These are phyloP conservation scores for Eucalyptus shirleyi DNA, from an alignment of 345 rosid genomes.

Conservation along the genomic window DNA sequence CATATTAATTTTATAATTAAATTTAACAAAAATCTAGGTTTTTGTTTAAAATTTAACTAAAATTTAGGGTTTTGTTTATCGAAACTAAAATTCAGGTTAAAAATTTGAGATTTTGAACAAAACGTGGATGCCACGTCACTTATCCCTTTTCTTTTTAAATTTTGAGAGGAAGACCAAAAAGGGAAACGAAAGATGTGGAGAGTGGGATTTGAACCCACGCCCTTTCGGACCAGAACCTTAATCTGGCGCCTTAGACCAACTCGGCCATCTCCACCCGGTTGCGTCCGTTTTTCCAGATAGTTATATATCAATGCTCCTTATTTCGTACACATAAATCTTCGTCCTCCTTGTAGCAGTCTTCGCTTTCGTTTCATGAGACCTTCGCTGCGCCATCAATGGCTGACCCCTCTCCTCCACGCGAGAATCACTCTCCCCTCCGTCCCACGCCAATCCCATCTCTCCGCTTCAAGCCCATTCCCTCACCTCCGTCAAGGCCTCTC, in stretches of 20 bases:
- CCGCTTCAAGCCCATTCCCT: background rate
- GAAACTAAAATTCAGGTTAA: background rate
- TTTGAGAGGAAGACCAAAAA: background rate
- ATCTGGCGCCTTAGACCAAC: constrained; percentile 99
- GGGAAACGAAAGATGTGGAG: background rate
- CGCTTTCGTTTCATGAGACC: background rate
- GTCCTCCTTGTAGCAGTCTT: background rate
- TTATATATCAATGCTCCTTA: accelerated
- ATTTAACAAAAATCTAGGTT: background rate
- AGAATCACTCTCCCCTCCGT: background rate
- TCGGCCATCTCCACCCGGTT: constrained; percentile 77
- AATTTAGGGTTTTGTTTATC: too few relatives aligned
- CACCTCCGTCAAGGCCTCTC: background rate
- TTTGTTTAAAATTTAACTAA: too few relatives aligned
- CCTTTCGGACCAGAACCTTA: constrained; percentile 99
- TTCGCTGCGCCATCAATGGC: background rate
- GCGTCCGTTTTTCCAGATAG: accelerated
- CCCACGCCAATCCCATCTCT: background rate
- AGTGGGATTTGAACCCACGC: constrained; percentile 99
- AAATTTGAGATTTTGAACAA: background rate
- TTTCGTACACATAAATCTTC: background rate
- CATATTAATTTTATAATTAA: too few relatives aligned
- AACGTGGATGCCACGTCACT: background rate
- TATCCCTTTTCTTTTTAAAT: background rate
- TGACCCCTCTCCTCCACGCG: background rate